Evolutionary conservation across 2,329 filamentous ascomycete genomes (phyloP), one percentile per base, ranked within the genome.

Genomic region (Paecilomyces formosus): DNA sequence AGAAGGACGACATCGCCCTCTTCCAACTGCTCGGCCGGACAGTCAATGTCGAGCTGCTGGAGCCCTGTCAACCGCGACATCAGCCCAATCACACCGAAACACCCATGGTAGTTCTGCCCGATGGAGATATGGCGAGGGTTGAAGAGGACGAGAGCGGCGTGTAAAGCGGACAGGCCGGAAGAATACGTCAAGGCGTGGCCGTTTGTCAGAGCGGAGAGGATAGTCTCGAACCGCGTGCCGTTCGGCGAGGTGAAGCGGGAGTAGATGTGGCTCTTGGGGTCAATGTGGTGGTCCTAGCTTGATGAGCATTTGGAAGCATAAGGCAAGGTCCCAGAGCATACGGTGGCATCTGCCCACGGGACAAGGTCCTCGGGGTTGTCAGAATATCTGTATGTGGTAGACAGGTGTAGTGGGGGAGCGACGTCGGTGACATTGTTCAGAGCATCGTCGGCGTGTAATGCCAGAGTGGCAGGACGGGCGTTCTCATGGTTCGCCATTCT

Each of bases 101-200:
- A 96, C 66, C 94, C 94, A 77, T 97, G 94, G 76, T 97, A 99
- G 50, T 92, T 92, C 15, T 82, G 86, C 39, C 87, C 87, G 63
- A 97, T 91, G 64, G 91, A 88, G 58, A 97, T 85, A 59, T 88
- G 86, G 65, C 85, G 85, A 0, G 94, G 94, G 72, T 95, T 92
- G 8, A 96, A 77, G 68, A 86, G 85, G n/a, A 92, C 86, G 1
- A 97, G 82, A 59, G 95, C 79, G 31, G 90, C 92, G 74, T 97
- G 90, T 77, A 97, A 92, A 55, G 93, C 90, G 11, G 90, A 84
- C 22, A 97, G 84, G 3, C 94, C 94, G 3, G 90, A 95, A 39
- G 85, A 79, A 77, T 97, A 99, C 55, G 88, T 90, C 28, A 97
- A 70, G 4, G 82, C 89, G 63, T 84, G 81, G 35, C 71, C 74